A percentile compares a stretch with the other conserved stretches of the same genome.
These are phyloP conservation scores for Penicillium digitatum DNA, from an alignment of 2,329 filamentous ascomycete species.

Conservation along the genomic window DNA sequence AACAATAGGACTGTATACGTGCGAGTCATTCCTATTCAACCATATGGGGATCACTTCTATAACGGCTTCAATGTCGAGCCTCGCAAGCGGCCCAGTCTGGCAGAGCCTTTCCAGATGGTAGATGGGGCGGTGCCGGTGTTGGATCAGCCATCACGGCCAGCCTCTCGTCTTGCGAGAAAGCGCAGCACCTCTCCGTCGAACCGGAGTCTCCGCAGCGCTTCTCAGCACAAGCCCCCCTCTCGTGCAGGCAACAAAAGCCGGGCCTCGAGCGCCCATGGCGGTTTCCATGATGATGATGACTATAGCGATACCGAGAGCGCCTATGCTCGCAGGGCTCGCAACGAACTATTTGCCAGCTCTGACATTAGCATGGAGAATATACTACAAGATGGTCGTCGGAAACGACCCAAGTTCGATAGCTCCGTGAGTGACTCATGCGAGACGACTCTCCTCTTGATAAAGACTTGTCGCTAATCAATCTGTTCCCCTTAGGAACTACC, in stretches of 20 bases:
- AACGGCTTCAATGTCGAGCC: conserved; percentile 49
- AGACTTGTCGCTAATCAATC: conserved; percentile 12
- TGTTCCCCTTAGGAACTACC: conserved; percentile 71
- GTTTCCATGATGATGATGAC: conserved; percentile 66
- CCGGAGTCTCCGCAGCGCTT: conserved; percentile 71
- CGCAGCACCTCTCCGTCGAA: conserved; percentile 74
- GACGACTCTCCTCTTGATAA: neutral
- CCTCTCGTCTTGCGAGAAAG: conserved; percentile 66
- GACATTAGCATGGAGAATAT: conserved; percentile 99
- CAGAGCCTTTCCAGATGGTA: conserved; percentile 62
- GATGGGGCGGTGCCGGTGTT: conserved; percentile 49
- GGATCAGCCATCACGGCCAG: conserved; percentile 62
- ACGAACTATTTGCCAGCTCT: conserved; percentile 83
- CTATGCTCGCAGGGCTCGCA: conserved; percentile 70
- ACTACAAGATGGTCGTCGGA: conserved; percentile 90
- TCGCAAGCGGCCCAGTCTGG: conserved; percentile 57
- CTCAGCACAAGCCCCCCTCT: conserved; percentile 68
- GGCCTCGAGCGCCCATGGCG: conserved; percentile 56
- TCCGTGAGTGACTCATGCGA: conserved; percentile 66
- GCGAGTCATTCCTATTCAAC: conserved; percentile 65
- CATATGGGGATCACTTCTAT: conserved; percentile 48
- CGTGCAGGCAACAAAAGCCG: conserved; percentile 66
- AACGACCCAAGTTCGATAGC: conserved; percentile 91
- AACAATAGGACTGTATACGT: conserved; percentile 94
- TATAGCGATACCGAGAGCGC: conserved; percentile 87